Conservation (phyloP, 306 rosid species). For the Dalbergia oliveri region DNA sequence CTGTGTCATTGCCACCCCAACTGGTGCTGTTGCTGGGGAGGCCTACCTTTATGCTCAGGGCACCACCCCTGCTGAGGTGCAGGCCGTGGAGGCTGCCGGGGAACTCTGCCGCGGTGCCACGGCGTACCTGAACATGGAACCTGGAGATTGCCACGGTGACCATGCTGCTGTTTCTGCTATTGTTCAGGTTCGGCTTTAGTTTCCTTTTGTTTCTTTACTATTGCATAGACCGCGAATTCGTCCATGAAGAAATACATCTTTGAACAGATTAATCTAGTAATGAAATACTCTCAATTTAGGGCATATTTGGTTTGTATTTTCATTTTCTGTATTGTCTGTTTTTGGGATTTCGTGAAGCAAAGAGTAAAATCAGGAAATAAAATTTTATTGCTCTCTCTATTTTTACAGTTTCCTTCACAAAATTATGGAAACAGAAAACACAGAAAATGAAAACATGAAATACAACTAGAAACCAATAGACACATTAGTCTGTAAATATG, state of each 20-base stretch:
- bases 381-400: too few species aligned
- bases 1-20: constrained; percentile 71
- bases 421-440: too few species aligned
- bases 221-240: not conserved
- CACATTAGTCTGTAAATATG: not conserved
- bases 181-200: constrained; percentile 63
- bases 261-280: not conserved
- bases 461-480: not conserved
- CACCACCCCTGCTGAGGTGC: constrained; percentile 81
- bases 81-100: constrained; percentile 75
- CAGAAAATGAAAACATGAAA: too few species aligned
- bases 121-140: constrained; percentile 89
- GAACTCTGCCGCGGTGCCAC: constrained; percentile 61
- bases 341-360: too few species aligned
- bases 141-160: constrained; percentile 91
- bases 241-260: not conserved
- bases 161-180: constrained; percentile 81
- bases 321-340: too few species aligned
- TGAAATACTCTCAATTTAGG: not conserved
- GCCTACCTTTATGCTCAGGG: constrained; percentile 95
- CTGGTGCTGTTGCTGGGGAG: constrained; percentile 72
- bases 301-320: too few species aligned
- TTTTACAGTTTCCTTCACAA: too few species aligned
- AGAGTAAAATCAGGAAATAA: too few species aligned
- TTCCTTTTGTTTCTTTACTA: not conserved